phyloP scores from a whole-genome alignment of 2,329 filamentous ascomycete species.

The Pseudogymnoascus sp. region DNA sequence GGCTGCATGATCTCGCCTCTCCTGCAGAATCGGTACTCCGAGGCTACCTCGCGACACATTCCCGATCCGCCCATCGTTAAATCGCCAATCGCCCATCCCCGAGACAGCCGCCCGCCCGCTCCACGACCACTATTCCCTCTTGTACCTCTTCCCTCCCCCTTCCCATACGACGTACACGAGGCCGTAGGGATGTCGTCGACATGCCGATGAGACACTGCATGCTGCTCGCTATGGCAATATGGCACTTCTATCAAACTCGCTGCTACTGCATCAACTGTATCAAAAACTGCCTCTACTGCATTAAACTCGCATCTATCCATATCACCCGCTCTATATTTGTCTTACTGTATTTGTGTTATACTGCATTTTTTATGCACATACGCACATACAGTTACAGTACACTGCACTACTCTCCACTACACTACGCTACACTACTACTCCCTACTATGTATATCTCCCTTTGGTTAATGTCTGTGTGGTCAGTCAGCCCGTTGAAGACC shows the following conservation, averaged over 20 bases:
- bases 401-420: too few species aligned
- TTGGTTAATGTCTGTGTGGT: not conserved
- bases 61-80: not conserved
- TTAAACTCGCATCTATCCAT: not conserved
- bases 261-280: not conserved
- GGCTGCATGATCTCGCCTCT: not conserved
- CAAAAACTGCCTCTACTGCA: not conserved
- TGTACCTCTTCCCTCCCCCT: not conserved
- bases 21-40: conserved; percentile 2
- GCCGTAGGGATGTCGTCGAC: not conserved
- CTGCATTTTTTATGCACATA: not conserved
- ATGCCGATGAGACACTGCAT: not conserved
- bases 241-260: not conserved
- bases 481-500: not conserved
- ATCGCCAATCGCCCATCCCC: not conserved
- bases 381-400: not conserved
- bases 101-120: not conserved
- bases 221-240: not conserved
- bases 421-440: too few species aligned
- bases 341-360: not conserved
- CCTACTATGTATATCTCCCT: not conserved
- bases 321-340: not conserved
- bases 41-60: not conserved
- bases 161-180: conserved; percentile 2
- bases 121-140: not conserved